Conservation (phyloP, 805 yeast species). For the Myxozyma vanderwaltii region DNA sequence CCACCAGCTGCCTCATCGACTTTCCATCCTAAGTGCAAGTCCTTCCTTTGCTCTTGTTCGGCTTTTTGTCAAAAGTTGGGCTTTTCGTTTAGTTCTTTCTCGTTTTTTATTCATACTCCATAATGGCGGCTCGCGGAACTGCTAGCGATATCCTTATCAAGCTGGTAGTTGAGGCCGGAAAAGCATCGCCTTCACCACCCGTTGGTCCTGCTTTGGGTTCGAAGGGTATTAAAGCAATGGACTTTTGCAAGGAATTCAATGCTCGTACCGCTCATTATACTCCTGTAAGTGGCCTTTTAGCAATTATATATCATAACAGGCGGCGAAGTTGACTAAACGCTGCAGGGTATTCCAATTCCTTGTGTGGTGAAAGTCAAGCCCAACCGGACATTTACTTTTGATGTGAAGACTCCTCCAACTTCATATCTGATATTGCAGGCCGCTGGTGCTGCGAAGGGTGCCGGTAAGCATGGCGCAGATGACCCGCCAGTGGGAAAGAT, state of each 20-base stretch:
- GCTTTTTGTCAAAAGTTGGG: neutral
- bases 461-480: conserved; percentile 55
- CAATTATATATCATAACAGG: no score
- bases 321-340: neutral
- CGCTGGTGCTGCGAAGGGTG: conserved; percentile 78
- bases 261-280: conserved; percentile 88
- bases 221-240: conserved; percentile 97
- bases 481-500: conserved; percentile 57
- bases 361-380: conserved; percentile 82
- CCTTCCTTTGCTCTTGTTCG: no score
- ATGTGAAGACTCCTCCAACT: conserved; percentile 88
- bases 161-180: conserved; percentile 93
- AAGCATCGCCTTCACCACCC: conserved; percentile 98
- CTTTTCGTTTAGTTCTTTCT: neutral
- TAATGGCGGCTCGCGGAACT: conserved; percentile 17
- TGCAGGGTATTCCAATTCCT: conserved; percentile 80
- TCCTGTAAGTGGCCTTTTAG: conserved; percentile 46
- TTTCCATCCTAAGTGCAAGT: neutral
- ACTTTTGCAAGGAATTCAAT: conserved; percentile 96
- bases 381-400: conserved; percentile 87
- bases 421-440: conserved; percentile 82
- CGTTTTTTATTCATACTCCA: neutral
- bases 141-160: conserved; percentile 71
- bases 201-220: conserved; percentile 99
- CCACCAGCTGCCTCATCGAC: neutral